These are phyloP conservation scores for Skeletonema menzelii DNA, from an alignment of 108 stramenopile genomes.

Conservation along the genomic window DNA sequence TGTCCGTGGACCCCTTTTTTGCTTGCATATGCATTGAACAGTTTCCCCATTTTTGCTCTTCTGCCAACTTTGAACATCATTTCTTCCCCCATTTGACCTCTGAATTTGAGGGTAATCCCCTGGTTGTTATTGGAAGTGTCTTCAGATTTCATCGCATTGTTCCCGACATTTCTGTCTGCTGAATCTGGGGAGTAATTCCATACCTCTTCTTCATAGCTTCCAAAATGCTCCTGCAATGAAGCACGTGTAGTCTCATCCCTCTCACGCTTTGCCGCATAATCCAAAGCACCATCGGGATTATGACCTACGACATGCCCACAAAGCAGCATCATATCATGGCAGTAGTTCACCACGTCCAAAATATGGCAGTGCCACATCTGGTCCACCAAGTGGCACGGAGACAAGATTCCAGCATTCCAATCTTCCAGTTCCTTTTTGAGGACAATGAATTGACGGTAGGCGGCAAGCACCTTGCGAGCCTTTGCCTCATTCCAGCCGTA, in stretches of 20 bases:
- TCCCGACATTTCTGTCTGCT: background rate
- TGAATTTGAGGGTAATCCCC: too few relatives aligned
- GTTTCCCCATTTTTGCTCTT: background rate
- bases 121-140: background rate
- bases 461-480: conserved; percentile 54
- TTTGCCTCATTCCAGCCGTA: conserved; percentile 51
- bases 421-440: conserved; percentile 70
- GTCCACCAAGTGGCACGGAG: conserved; percentile 60
- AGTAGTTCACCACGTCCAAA: conserved; percentile 66
- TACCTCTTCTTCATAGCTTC: conserved; percentile 59
- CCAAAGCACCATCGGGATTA: conserved; percentile 57
- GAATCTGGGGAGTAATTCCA: conserved; percentile 36
- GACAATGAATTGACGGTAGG: conserved; percentile 71
- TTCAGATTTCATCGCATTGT: background rate
- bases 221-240: conserved; percentile 56
- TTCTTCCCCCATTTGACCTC: background rate
- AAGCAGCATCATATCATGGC: conserved; percentile 59
- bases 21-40: background rate
- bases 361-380: conserved; percentile 79
- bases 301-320: conserved; percentile 71
- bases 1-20: too few relatives aligned
- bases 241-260: conserved; percentile 61
- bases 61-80: background rate
- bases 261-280: conserved; percentile 38
- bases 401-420: conserved; percentile 62